Percentiles rank a stretch among this genome's conserved stretches.
Evolutionary conservation across 2,329 filamentous ascomycete species (phyloP).

Genomic region (Fusarium sp.): DNA sequence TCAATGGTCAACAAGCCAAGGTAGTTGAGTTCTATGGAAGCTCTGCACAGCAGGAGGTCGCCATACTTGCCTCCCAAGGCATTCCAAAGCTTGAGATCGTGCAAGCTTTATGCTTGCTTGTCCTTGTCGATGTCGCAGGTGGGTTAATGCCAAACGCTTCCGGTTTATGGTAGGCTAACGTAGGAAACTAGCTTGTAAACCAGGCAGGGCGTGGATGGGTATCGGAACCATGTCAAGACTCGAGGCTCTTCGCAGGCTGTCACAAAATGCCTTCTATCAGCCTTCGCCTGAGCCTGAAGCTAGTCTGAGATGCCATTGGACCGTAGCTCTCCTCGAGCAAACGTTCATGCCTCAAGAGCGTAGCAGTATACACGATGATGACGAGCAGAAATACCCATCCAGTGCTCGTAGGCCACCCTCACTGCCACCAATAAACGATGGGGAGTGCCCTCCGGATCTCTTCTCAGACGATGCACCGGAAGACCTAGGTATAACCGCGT

Average conservation of each 20-base stretch:
- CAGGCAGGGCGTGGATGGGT: slow-evolving; percentile 14
- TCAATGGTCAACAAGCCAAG: background rate
- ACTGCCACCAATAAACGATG: background rate
- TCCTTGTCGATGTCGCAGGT: slow-evolving; percentile 2
- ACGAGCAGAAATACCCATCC: background rate
- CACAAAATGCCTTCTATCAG: background rate
- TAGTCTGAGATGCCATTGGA: background rate
- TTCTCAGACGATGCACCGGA: slow-evolving; percentile 6
- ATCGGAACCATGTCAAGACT: slow-evolving; percentile 13
- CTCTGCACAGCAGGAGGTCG: background rate
- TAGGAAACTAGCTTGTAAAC: background rate
- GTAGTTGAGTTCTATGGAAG: background rate
- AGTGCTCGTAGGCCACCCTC: slow-evolving; percentile 4
- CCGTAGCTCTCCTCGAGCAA: slow-evolving; percentile 7
- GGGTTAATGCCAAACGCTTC: fast-evolving
- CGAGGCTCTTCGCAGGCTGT: slow-evolving; percentile 1
- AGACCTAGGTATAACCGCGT: slow-evolving; percentile 11
- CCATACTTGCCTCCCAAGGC: background rate
- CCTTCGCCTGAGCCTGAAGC: background rate
- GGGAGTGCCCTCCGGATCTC: slow-evolving; percentile 3
- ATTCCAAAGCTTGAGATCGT: slow-evolving; percentile 1
- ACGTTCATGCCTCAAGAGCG: slow-evolving; percentile 17
- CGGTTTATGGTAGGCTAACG: fast-evolving
- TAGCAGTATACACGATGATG: background rate
- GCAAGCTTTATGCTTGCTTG: slow-evolving; percentile 8